Base-by-base conservation (phyloP, 306 rosid species). In the Morella rubra region DNA sequence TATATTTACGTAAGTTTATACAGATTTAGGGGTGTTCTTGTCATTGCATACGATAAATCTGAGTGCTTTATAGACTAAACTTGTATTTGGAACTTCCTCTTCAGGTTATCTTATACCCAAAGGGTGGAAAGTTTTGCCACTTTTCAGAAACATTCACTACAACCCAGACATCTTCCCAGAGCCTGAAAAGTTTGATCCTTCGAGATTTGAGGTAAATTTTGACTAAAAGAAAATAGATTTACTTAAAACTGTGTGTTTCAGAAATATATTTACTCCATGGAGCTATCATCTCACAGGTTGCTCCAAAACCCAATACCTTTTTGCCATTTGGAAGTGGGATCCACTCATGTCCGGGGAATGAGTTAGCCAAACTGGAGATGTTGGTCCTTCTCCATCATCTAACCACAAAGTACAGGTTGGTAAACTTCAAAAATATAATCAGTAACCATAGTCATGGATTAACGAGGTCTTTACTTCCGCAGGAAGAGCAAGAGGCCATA, bases 301-400 rank as follows among this genome's bases (percentile, higher is more conserved):
- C 97, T 22, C 96, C 91, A 77, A 92, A 95, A 14, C 90, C 99
- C 85, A 84, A 95, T 79, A 92, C 97, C 3, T 95, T 89, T 59
- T 84, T 95, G 93, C 99, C 99, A 82, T 95, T 95, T 88, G 99
- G 99, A 69, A 95, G 86, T 80, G 99, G 99, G 86, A 83, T 80
- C 91, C 99, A 95, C 77, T 81, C 91, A 5, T 95, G 99, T 73
- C 99, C 99, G 0, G 99, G 99, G 46, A 95, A 95, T 87, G 97
- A 95, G 72, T 79, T 95, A 32, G 99, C 99, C 77, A 95, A 91
- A 88, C 75, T 95, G 85, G 99, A 95, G 85, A 91, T 95, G 77
- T 79, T 89, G 77, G 91, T 95, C 79, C 86, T 95, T 45, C 82
- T 95, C 32, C 99, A 95, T 85, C 97, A 95, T 80, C 84, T 95